Conservation (phyloP, 2,329 filamentous ascomycete species). For the Nigrospora oryzae region DNA sequence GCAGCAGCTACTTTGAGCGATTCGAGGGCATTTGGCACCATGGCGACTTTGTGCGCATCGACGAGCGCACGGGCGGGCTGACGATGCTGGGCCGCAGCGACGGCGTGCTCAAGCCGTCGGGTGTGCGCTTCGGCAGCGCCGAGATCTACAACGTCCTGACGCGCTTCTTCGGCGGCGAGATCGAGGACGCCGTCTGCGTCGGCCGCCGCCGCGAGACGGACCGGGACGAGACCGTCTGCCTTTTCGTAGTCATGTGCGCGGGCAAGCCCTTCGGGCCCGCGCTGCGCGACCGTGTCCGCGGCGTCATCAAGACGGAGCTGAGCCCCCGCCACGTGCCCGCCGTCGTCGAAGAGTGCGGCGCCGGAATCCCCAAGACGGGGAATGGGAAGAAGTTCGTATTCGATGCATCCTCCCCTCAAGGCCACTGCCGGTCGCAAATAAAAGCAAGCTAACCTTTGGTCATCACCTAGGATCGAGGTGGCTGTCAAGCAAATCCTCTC, state of each 20-base stretch:
- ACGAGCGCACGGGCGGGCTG: slow-evolving; percentile 65
- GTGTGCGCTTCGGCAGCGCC: slow-evolving; percentile 84
- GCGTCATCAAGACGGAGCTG: slow-evolving; percentile 64
- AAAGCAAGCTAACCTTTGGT: slow-evolving; percentile 1
- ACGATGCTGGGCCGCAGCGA: slow-evolving; percentile 90
- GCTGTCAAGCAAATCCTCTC: slow-evolving; percentile 95
- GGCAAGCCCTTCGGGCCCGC: slow-evolving; percentile 48
- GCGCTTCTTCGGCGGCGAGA: slow-evolving; percentile 66
- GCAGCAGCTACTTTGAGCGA: slow-evolving; percentile 76
- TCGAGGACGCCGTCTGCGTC: slow-evolving; percentile 84
- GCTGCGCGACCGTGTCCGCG: slow-evolving; percentile 56
- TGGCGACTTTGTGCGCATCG: slow-evolving; percentile 76
- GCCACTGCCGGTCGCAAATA: neutral
- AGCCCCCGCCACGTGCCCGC: slow-evolving; percentile 86
- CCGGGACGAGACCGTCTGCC: slow-evolving; percentile 74
- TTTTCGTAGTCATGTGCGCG: slow-evolving; percentile 74
- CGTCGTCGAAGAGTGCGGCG: slow-evolving; percentile 66
- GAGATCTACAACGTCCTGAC: slow-evolving; percentile 96
- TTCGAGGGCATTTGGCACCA: slow-evolving; percentile 84
- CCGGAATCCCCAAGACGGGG: slow-evolving; percentile 81
- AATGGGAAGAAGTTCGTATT: slow-evolving; percentile 89
- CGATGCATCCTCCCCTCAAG: neutral
- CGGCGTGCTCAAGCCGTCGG: slow-evolving; percentile 85
- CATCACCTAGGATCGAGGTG: slow-evolving; percentile 66
- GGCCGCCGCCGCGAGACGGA: slow-evolving; percentile 66